phyloP scores from a whole-genome alignment of 2,329 filamentous ascomycete species.

The Chaetomium strumarium region DNA sequence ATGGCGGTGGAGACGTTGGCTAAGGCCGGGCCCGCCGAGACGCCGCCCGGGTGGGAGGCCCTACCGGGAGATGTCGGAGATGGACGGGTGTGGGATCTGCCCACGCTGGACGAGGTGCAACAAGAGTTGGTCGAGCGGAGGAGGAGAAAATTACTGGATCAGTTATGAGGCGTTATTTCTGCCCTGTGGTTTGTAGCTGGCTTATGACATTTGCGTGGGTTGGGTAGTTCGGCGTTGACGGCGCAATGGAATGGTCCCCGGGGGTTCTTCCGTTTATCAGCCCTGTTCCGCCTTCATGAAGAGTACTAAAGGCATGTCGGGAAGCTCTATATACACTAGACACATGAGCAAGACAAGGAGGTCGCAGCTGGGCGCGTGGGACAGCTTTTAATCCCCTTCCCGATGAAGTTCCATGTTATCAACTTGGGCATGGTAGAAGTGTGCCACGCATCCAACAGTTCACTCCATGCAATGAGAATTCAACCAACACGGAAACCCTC shows the following conservation, averaged over 20 bases:
- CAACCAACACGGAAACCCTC: no score
- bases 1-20: conserved; percentile 69
- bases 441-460: no score
- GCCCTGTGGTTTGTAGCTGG: neutral
- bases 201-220: conserved; percentile 19
- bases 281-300: no score
- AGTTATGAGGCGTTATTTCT: conserved; percentile 44
- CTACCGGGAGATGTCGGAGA: conserved; percentile 84
- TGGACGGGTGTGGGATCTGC: conserved; percentile 74
- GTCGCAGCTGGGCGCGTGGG: no score
- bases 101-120: conserved; percentile 87
- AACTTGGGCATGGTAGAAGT: no score
- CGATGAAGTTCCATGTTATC: no score
- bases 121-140: conserved; percentile 84
- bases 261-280: no score
- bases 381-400: no score
- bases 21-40: conserved; percentile 38
- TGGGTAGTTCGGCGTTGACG: conserved; percentile 16
- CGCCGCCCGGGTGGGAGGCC: conserved; percentile 70
- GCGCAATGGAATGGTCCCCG: neutral
- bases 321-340: no score
- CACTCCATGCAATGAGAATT: no score
- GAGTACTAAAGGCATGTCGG: no score
- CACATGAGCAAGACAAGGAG: no score
- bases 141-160: conserved; percentile 76